Conservation (phyloP, 495 filamentous ascomycete genomes). For the Neurospora sublineolata region DNA sequence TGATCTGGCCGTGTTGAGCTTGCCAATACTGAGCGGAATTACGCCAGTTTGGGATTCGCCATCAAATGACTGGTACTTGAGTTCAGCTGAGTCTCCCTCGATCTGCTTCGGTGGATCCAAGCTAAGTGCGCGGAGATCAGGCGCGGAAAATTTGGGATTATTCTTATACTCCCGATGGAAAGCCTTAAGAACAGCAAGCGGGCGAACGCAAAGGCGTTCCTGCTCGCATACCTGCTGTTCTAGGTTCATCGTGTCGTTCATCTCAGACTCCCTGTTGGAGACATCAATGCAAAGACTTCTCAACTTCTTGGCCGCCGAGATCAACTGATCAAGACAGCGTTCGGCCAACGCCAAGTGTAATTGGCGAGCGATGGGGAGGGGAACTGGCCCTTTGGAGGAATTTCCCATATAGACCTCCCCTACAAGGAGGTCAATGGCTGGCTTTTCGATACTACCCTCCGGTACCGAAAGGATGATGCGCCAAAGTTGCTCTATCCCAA, state of each 20-base stretch:
- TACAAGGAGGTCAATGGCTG: slow-evolving; percentile 59
- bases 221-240: slow-evolving; percentile 37
- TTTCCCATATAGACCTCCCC: slow-evolving; percentile 56
- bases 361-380: slow-evolving; percentile 32
- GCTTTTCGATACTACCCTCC: slow-evolving; percentile 53
- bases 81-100: slow-evolving; percentile 48
- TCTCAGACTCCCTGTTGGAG: slow-evolving; percentile 23
- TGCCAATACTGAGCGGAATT: slow-evolving; percentile 48
- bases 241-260: slow-evolving; percentile 36
- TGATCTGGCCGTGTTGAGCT: slow-evolving; percentile 56
- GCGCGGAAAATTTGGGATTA: slow-evolving; percentile 36
- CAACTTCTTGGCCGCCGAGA: slow-evolving; percentile 51
- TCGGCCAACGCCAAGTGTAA: slow-evolving; percentile 72
- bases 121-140: slow-evolving; percentile 35
- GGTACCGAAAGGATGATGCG: slow-evolving; percentile 63
- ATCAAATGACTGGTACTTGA: slow-evolving; percentile 66
- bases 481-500: slow-evolving; percentile 73
- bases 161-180: slow-evolving; percentile 36
- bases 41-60: slow-evolving; percentile 45
- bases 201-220: slow-evolving; percentile 54
- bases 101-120: slow-evolving; percentile 25
- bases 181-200: slow-evolving; percentile 40
- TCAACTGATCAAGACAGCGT: slow-evolving; percentile 66
- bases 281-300: slow-evolving; percentile 33
- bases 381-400: slow-evolving; percentile 29